These are phyloP conservation scores for Quercus phellos DNA, from an alignment of 331 rosid species.

Conservation along the genomic window DNA sequence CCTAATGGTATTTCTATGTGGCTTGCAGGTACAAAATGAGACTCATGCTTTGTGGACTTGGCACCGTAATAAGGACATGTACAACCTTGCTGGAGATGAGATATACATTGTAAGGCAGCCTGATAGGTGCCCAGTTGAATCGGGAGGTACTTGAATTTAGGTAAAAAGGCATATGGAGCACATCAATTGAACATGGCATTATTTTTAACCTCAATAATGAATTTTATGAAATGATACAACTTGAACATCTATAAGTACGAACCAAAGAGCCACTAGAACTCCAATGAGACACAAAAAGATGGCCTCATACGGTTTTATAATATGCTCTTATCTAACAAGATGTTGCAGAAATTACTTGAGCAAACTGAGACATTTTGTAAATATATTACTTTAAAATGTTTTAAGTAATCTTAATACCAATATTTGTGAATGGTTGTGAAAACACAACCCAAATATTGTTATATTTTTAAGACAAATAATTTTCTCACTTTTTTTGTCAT, in stretches of 20 bases:
- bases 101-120: constrained; percentile 86
- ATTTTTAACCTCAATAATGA: not conserved
- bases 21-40: constrained; percentile 71
- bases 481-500: not conserved
- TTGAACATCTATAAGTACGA: not conserved
- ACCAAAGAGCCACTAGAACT: not conserved
- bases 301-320: not conserved
- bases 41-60: constrained; percentile 89
- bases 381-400: not conserved
- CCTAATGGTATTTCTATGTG: constrained; percentile 9
- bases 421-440: not conserved
- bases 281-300: not conserved
- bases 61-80: constrained; percentile 79
- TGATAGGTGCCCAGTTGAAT: constrained; percentile 42
- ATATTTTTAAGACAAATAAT: not conserved
- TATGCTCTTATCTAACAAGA: not conserved
- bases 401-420: not conserved
- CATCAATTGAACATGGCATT: not conserved
- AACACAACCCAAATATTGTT: not conserved
- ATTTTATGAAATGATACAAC: not conserved
- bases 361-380: not conserved
- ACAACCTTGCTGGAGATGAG: constrained; percentile 50
- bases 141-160: constrained; percentile 19
- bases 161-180: not conserved
- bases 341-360: not conserved